These are phyloP conservation scores for Thymus mandschuricus DNA, from an alignment of 257 asterid genomes.

Conservation along the genomic window DNA sequence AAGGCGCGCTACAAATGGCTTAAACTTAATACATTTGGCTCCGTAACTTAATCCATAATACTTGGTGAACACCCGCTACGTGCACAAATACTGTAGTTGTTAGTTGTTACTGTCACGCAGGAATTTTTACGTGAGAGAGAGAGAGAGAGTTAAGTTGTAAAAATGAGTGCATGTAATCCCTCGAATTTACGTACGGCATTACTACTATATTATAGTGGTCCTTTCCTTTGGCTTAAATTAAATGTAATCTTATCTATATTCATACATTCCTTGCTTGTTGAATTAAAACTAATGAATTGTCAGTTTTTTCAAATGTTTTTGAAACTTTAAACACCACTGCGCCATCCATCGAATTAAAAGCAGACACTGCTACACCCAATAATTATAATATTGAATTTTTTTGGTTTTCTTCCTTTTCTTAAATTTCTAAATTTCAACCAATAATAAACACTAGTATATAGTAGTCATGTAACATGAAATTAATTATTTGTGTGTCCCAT, in stretches of 20 bases:
- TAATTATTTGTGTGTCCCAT: no score
- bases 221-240: constrained; percentile 19
- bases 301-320: constrained; percentile 34
- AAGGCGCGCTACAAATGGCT: no score
- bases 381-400: not conserved
- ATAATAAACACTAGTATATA: no score
- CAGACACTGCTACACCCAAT: constrained; percentile 10
- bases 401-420: not conserved
- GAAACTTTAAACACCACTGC: constrained; percentile 29
- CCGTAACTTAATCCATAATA: no score
- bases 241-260: constrained; percentile 28
- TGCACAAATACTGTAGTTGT: not conserved
- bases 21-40: no score
- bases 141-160: not conserved
- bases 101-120: not conserved
- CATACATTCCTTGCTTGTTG: constrained; percentile 29
- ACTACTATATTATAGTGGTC: constrained; percentile 25
- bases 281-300: not conserved
- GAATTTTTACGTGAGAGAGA: not conserved
- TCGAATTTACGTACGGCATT: constrained; percentile 1
- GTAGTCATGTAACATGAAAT: no score
- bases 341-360: constrained; percentile 25
- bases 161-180: not conserved
- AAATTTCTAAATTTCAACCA: no score
- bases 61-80: no score